These are phyloP conservation scores for Trifolium repens DNA, from an alignment of 306 rosid species.

Conservation along the genomic window DNA sequence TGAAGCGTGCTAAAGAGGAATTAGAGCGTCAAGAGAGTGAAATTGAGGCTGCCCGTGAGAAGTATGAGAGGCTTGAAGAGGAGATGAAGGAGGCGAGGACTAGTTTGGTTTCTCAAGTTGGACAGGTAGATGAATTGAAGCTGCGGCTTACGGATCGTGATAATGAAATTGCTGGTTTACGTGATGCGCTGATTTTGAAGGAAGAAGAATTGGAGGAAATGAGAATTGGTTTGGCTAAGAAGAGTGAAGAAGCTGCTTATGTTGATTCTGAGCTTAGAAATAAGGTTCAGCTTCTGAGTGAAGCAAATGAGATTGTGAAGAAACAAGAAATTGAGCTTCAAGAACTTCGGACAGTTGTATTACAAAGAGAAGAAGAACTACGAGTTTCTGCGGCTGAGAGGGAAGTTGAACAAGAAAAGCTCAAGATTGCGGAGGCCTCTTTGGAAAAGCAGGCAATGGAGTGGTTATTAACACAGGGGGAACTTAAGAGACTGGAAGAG, in stretches of 20 bases:
- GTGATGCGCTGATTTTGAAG: constrained; percentile 52
- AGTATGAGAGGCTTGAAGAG: constrained; percentile 60
- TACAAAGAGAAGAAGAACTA: constrained; percentile 65
- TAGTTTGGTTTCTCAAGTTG: constrained; percentile 66
- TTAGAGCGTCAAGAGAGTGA: constrained; percentile 75
- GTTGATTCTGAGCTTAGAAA: constrained; percentile 58
- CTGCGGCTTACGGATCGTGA: constrained; percentile 65
- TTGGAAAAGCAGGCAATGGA: constrained; percentile 79
- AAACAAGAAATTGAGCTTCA: constrained; percentile 74
- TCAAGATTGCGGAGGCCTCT: constrained; percentile 61
- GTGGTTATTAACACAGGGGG: constrained; percentile 80
- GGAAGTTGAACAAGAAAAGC: constrained; percentile 68
- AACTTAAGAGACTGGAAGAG: constrained; percentile 68
- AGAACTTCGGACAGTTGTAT: constrained; percentile 53
- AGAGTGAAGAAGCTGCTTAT: constrained; percentile 61
- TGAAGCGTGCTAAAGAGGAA: constrained; percentile 70
- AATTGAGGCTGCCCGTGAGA: constrained; percentile 58
- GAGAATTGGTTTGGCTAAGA: constrained; percentile 59
- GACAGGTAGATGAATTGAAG: constrained; percentile 65
- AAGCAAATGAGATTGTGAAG: constrained; percentile 70
- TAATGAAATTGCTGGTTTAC: constrained; percentile 50
- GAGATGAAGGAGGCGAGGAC: constrained; percentile 71
- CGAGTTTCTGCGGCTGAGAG: constrained; percentile 47
- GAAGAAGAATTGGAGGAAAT: constrained; percentile 70
- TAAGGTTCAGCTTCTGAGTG: constrained; percentile 68